Evolutionary conservation across 2,329 filamentous ascomycete genomes (phyloP).

Genomic region (Chaetomiaceae sp.): DNA sequence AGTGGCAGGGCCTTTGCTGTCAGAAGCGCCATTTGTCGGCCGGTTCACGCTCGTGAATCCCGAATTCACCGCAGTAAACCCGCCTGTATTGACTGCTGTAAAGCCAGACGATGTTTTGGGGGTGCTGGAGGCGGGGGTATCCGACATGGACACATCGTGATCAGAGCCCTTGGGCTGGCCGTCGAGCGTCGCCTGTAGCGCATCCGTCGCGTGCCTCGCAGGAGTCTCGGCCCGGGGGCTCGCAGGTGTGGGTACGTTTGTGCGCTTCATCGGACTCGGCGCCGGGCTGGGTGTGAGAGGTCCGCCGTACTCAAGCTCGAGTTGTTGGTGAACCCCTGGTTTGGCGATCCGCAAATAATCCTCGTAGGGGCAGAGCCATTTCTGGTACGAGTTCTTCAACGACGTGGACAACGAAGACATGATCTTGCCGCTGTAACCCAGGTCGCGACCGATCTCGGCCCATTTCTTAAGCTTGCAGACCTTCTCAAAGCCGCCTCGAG

Average conservation of each 20-base stretch:
- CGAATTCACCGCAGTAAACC: constrained; percentile 70
- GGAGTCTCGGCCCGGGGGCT: constrained; percentile 63
- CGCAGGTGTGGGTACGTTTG: constrained; percentile 54
- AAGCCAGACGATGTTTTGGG: constrained; percentile 52
- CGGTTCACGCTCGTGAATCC: constrained; percentile 65
- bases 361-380: constrained; percentile 95
- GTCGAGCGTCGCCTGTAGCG: constrained; percentile 46
- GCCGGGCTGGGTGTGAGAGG: constrained; percentile 73
- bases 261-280: constrained; percentile 66
- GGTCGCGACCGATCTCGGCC: constrained; percentile 94
- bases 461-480: constrained; percentile 98
- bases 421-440: constrained; percentile 98
- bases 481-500: constrained; percentile 88
- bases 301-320: constrained; percentile 89
- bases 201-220: constrained; percentile 51
- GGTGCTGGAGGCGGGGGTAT: constrained; percentile 38
- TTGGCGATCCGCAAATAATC: constrained; percentile 88
- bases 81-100: constrained; percentile 53
- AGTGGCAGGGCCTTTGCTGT: constrained; percentile 55
- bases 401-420: constrained; percentile 99
- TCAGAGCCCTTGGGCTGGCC: constrained; percentile 43
- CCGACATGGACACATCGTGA: constrained; percentile 44
- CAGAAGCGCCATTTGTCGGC: constrained; percentile 30
- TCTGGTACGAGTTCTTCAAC: constrained; percentile 94
- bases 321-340: constrained; percentile 91